Evolutionary conservation across 371 early-diverging fungal genomes (phyloP).

Genomic region (Mortierella sp.): DNA sequence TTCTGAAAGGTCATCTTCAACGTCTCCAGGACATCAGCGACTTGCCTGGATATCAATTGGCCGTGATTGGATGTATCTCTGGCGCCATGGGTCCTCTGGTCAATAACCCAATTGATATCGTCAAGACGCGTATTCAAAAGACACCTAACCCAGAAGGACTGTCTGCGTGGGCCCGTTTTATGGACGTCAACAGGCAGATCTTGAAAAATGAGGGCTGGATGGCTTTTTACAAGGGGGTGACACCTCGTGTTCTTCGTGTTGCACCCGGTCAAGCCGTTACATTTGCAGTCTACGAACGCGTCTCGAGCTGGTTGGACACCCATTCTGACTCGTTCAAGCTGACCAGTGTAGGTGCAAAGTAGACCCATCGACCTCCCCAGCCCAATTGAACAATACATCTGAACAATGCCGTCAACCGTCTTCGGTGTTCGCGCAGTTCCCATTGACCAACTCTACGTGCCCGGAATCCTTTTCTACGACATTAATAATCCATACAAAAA

Average conservation of each 20-base stretch:
- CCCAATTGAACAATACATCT: no score
- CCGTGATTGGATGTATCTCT: conserved; percentile 91
- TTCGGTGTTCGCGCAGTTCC: no score
- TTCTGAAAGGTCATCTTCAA: conserved; percentile 81
- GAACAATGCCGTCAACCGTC: no score
- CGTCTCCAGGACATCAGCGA: conserved; percentile 79
- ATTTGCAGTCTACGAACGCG: conserved; percentile 89
- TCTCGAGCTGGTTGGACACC: conserved; percentile 77
- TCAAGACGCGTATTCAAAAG: conserved; percentile 97
- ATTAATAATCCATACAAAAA: no score
- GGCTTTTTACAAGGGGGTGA: conserved; percentile 96
- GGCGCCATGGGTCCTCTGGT: conserved; percentile 97
- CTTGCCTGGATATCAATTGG: conserved; percentile 92
- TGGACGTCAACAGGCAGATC: conserved; percentile 74
- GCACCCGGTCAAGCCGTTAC: conserved; percentile 90
- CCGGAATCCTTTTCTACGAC: no score
- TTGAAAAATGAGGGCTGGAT: conserved; percentile 89
- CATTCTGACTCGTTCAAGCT: conserved; percentile 59
- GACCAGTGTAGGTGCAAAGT: no score
- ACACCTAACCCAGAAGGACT: conserved; percentile 73
- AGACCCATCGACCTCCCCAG: no score
- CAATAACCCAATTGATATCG: conserved; percentile 98
- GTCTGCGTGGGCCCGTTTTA: conserved; percentile 87
- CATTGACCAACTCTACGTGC: no score
- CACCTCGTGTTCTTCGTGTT: conserved; percentile 92